phyloP scores from a whole-genome alignment of 352 stramenopile genomes.

The Pilasporangium apinafurcum region DNA sequence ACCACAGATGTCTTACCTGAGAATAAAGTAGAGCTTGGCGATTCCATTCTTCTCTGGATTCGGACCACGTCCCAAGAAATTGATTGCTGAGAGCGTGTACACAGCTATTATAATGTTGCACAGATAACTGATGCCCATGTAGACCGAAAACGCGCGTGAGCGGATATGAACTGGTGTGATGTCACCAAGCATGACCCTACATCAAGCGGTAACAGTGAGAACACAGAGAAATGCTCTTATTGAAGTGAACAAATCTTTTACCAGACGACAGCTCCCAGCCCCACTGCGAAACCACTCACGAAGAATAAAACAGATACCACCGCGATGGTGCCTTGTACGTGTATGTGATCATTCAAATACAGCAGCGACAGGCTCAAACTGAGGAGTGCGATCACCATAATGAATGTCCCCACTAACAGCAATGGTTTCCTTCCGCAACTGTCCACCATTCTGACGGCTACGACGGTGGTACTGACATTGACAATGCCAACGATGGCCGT shows the following conservation, averaged over 20 bases:
- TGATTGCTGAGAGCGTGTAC: conserved; percentile 76
- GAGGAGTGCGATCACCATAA: conserved; percentile 72
- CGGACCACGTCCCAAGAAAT: conserved; percentile 44
- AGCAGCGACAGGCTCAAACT: conserved; percentile 68
- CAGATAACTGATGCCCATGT: conserved; percentile 81
- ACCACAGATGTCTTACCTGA: conserved; percentile 18
- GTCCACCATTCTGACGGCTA: conserved; percentile 75
- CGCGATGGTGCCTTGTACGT: conserved; percentile 52
- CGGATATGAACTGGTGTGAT: conserved; percentile 86
- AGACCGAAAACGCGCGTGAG: conserved; percentile 76
- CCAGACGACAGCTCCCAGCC: conserved; percentile 76
- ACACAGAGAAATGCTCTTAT: neutral
- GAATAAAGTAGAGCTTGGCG: conserved; percentile 81
- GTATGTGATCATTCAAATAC: conserved; percentile 35
- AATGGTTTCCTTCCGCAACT: conserved; percentile 66
- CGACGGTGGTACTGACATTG: conserved; percentile 76
- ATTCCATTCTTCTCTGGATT: conserved; percentile 81
- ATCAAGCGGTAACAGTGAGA: conserved; percentile 1
- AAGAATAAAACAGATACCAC: conserved; percentile 79
- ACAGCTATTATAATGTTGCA: conserved; percentile 81
- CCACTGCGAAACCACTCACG: conserved; percentile 79
- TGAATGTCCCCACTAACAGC: conserved; percentile 49
- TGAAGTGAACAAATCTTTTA: conserved; percentile 19
- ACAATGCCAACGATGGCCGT: conserved; percentile 65
- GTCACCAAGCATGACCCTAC: conserved; percentile 80